Evolutionary conservation across 768 basidiomycete species (phyloP).

Genomic region (Kondoa subrosea): DNA sequence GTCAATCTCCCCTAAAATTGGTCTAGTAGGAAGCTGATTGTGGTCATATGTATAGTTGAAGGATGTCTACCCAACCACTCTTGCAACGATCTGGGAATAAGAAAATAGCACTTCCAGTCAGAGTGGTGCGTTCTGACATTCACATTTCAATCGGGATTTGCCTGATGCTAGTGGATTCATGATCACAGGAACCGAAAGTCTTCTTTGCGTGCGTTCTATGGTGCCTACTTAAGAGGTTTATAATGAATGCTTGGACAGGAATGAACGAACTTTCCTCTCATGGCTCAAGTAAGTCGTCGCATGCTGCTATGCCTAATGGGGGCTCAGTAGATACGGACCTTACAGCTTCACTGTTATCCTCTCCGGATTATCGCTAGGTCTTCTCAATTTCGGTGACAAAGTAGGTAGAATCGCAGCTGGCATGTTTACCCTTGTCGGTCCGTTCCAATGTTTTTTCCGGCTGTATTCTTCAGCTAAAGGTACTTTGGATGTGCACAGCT

Average conservation of each 20-base stretch:
- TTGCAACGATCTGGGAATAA: slow-evolving; percentile 84
- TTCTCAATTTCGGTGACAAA: slow-evolving; percentile 96
- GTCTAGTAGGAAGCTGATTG: neutral
- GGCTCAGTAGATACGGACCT: neutral
- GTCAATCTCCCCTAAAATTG: no score
- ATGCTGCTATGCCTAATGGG: neutral
- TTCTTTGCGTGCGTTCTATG: slow-evolving; percentile 46
- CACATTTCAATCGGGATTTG: neutral
- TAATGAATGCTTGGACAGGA: slow-evolving; percentile 2
- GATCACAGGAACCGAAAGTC: slow-evolving; percentile 58
- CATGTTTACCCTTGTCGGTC: slow-evolving; percentile 70
- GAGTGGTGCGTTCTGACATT: slow-evolving; percentile 40
- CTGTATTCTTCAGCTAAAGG: neutral
- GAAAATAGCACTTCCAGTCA: slow-evolving; percentile 88
- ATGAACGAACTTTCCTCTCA: slow-evolving; percentile 56
- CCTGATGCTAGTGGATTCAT: neutral
- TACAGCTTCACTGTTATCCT: slow-evolving; percentile 65
- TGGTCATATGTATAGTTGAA: neutral
- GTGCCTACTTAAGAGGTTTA: neutral
- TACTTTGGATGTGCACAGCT: slow-evolving; percentile 33
- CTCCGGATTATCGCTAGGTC: slow-evolving; percentile 82
- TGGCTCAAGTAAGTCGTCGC: slow-evolving; percentile 60
- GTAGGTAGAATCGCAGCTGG: slow-evolving; percentile 91
- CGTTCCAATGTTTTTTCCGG: neutral
- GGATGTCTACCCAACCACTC: slow-evolving; percentile 93